Percentiles rank a stretch among this genome's conserved stretches.
These are phyloP conservation scores for Penicillium sp. DNA, from an alignment of 2,329 filamentous ascomycete genomes.

Conservation along the genomic window DNA sequence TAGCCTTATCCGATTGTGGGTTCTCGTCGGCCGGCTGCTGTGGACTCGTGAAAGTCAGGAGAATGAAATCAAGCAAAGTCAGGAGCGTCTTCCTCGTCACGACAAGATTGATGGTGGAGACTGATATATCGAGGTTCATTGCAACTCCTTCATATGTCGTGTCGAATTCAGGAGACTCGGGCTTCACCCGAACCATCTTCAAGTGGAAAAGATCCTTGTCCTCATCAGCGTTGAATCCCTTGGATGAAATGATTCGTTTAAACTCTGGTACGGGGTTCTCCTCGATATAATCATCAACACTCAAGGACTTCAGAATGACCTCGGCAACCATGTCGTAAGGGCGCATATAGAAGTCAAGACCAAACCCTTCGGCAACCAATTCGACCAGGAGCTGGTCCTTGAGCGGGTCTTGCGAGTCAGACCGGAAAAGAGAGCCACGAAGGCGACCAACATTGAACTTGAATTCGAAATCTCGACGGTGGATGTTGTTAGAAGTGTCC, in stretches of 20 bases:
- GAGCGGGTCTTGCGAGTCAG: conserved; percentile 73
- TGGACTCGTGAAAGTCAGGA: conserved; percentile 79
- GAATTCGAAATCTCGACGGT: conserved; percentile 92
- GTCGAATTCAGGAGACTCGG: conserved; percentile 88
- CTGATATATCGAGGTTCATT: conserved; percentile 83
- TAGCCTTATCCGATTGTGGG: conserved; percentile 30
- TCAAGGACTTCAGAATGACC: conserved; percentile 80
- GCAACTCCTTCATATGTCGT: conserved; percentile 89
- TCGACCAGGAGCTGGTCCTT: conserved; percentile 84
- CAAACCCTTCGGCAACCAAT: conserved; percentile 83
- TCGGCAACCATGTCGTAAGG: conserved; percentile 92
- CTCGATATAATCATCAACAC: conserved; percentile 91
- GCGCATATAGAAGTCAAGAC: conserved; percentile 81
- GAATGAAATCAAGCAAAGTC: conserved; percentile 88
- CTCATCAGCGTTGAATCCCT: conserved; percentile 66
- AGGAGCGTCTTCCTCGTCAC: conserved; percentile 91
- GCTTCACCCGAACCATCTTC: conserved; percentile 87
- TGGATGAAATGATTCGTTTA: conserved; percentile 95
- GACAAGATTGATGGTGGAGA: conserved; percentile 94
- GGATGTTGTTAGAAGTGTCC: conserved; percentile 63
- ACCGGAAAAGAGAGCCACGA: conserved; percentile 86
- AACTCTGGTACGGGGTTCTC: conserved; percentile 84
- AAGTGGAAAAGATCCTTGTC: conserved; percentile 80
- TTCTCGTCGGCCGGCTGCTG: conserved; percentile 47
- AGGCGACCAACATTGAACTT: conserved; percentile 94